Conservation (phyloP, 108 stramenopile species). For the Cyclotella baltica region DNA sequence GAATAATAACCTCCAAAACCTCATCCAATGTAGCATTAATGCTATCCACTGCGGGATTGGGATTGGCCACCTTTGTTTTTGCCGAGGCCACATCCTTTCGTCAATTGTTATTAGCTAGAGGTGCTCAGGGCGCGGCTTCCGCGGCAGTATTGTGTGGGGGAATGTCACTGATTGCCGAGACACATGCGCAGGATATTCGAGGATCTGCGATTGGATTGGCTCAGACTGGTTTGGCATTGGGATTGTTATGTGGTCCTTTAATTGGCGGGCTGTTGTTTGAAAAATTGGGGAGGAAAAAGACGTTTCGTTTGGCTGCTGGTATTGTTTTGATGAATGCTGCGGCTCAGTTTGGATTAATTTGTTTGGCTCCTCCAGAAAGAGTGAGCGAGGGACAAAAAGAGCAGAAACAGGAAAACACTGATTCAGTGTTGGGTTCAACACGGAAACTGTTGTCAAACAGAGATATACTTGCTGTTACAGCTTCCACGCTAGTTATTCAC, state of each 20-base stretch:
- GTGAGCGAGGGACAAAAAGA: not conserved
- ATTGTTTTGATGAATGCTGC: slow-evolving; percentile 39
- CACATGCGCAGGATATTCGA: slow-evolving; percentile 19
- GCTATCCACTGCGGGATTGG: slow-evolving; percentile 24
- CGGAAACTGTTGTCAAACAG: slow-evolving; percentile 23
- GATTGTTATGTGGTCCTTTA: slow-evolving; percentile 32
- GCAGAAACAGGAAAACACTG: not conserved
- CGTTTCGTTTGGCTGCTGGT: slow-evolving; percentile 39
- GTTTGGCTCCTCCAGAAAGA: slow-evolving; percentile 36
- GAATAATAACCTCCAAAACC: slow-evolving; percentile 29
- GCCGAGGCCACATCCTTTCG: slow-evolving; percentile 38
- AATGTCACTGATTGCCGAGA: slow-evolving; percentile 39
- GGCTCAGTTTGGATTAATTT: slow-evolving; percentile 23
- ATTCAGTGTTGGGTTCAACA: slow-evolving; percentile 16
- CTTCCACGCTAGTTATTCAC: slow-evolving; percentile 38
- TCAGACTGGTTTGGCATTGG: slow-evolving; percentile 33
- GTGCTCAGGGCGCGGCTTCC: slow-evolving; percentile 42
- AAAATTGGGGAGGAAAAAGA: slow-evolving; percentile 31
- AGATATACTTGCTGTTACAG: slow-evolving; percentile 36
- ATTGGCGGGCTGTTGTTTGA: slow-evolving; percentile 44
- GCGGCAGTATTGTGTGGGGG: slow-evolving; percentile 46
- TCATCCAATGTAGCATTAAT: slow-evolving; percentile 27
- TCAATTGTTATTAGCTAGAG: slow-evolving; percentile 31
- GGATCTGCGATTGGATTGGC: slow-evolving; percentile 36
- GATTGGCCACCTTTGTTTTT: slow-evolving; percentile 36